phyloP scores from a whole-genome alignment of 495 filamentous ascomycete species.

The Xylaria bambusicola region DNA sequence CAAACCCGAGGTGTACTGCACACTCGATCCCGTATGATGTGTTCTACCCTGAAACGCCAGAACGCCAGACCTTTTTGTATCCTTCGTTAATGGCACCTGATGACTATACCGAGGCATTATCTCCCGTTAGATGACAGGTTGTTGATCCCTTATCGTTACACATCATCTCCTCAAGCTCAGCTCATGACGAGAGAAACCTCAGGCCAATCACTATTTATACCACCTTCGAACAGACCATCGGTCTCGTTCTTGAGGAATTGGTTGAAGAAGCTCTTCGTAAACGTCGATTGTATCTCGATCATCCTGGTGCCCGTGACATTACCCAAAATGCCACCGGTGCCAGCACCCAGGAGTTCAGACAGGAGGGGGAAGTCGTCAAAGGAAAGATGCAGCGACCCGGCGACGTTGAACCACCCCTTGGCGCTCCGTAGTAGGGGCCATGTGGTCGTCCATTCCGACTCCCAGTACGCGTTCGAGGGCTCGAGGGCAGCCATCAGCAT shows the following conservation, averaged over 20 bases:
- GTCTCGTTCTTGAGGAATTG: slow-evolving; percentile 7
- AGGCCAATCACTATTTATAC: not conserved
- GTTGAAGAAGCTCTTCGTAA: slow-evolving; percentile 9
- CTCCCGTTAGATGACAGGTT: too few relatives aligned
- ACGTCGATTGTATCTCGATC: not conserved
- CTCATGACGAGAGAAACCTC: not conserved
- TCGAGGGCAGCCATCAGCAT: slow-evolving; percentile 4
- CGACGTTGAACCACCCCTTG: slow-evolving; percentile 1
- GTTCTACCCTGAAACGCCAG: too few relatives aligned
- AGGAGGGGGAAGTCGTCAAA: slow-evolving; percentile 10
- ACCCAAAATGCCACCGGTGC: not conserved
- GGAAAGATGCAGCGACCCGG: not conserved
- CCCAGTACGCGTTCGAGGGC: not conserved
- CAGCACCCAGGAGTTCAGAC: not conserved
- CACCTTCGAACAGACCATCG: not conserved
- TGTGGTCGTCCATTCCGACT: not conserved
- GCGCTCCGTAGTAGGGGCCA: not conserved
- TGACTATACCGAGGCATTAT: too few relatives aligned
- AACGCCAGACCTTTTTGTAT: too few relatives aligned
- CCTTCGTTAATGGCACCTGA: too few relatives aligned
- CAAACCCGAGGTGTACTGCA: too few relatives aligned
- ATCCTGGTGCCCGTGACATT: slow-evolving; percentile 5
- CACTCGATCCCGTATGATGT: too few relatives aligned
- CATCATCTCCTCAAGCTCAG: not conserved
- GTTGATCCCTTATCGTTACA: too few relatives aligned